Evolutionary conservation across 768 basidiomycete genomes (phyloP).

Genomic region (Suillus paluster): DNA sequence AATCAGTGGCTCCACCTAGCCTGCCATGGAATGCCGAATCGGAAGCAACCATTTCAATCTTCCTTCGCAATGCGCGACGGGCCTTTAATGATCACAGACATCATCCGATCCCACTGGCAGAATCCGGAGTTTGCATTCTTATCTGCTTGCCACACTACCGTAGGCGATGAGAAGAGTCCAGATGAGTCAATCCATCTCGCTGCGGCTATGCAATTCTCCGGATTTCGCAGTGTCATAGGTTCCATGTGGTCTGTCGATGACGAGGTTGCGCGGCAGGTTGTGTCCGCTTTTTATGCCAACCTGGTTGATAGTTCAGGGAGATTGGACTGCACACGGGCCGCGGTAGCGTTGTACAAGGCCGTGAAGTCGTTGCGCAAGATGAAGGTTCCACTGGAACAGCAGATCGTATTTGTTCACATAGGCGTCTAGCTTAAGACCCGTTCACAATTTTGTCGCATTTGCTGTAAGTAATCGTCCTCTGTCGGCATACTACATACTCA

Average conservation of each 20-base stretch:
- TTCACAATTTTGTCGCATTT: too few relatives aligned
- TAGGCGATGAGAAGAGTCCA: constrained; percentile 20
- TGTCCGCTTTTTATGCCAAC: constrained; percentile 23
- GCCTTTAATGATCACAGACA: constrained; percentile 21
- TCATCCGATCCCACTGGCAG: constrained; percentile 20
- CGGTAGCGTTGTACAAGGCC: constrained; percentile 20
- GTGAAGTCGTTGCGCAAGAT: constrained; percentile 22
- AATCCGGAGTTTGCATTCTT: constrained; percentile 35
- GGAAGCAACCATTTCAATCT: constrained; percentile 16
- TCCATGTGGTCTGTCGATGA: constrained; percentile 39
- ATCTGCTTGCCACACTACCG: constrained; percentile 39
- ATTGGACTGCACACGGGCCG: too few relatives aligned
- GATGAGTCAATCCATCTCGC: constrained; percentile 39
- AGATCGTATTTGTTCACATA: constrained; percentile 31
- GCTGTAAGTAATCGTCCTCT: too few relatives aligned
- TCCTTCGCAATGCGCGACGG: constrained; percentile 11
- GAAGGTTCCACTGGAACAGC: constrained; percentile 25
- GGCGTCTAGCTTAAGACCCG: constrained; percentile 17
- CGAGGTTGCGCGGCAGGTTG: constrained; percentile 18
- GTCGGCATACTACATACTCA: too few relatives aligned
- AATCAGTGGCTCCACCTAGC: constrained; percentile 36
- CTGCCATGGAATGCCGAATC: constrained; percentile 32
- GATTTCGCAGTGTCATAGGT: constrained; percentile 36
- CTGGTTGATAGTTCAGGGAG: constrained; percentile 12
- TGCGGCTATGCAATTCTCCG: constrained; percentile 38